Evolutionary conservation across 2,329 filamentous ascomycete genomes (phyloP).

Genomic region (Paramyrothecium sp.): DNA sequence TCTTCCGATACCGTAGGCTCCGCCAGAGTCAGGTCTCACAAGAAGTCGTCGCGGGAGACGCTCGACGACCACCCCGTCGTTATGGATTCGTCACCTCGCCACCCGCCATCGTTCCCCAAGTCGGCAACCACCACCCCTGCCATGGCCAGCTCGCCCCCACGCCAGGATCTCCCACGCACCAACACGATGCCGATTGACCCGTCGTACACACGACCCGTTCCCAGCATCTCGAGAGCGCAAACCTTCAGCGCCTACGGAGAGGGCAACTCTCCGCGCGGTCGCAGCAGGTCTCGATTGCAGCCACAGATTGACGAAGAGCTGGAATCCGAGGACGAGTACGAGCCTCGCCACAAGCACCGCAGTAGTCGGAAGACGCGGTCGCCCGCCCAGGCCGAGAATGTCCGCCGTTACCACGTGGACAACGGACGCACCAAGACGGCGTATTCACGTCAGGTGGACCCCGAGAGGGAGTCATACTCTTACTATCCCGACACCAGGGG

Average conservation of each 20-base stretch:
- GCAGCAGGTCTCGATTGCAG: slow-evolving; percentile 33
- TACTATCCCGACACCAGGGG: slow-evolving; percentile 14
- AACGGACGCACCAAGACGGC: slow-evolving; percentile 21
- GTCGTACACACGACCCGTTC: slow-evolving; percentile 23
- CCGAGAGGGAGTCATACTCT: slow-evolving; percentile 13
- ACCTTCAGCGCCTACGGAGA: slow-evolving; percentile 29
- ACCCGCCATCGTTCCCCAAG: slow-evolving; percentile 21
- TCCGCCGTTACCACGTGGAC: slow-evolving; percentile 28
- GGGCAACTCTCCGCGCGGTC: slow-evolving; percentile 27
- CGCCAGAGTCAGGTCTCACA: slow-evolving; percentile 25
- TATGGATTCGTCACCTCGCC: slow-evolving; percentile 25
- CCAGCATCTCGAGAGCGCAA: slow-evolving; percentile 26
- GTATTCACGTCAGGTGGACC: slow-evolving; percentile 24
- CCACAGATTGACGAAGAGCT: slow-evolving; percentile 31
- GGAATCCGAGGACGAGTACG: slow-evolving; percentile 33
- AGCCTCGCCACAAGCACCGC: slow-evolving; percentile 30
- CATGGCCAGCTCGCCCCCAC: slow-evolving; percentile 30
- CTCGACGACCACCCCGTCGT: slow-evolving; percentile 26
- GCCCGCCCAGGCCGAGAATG: slow-evolving; percentile 23
- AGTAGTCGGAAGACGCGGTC: slow-evolving; percentile 32
- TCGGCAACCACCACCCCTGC: slow-evolving; percentile 20
- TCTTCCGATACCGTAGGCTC: slow-evolving; percentile 19
- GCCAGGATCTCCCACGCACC: slow-evolving; percentile 26
- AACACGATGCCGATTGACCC: slow-evolving; percentile 32
- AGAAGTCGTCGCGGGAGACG: slow-evolving; percentile 28